Conservation (phyloP, 1,139 yeast species). For the Hansenula sp. region DNA sequence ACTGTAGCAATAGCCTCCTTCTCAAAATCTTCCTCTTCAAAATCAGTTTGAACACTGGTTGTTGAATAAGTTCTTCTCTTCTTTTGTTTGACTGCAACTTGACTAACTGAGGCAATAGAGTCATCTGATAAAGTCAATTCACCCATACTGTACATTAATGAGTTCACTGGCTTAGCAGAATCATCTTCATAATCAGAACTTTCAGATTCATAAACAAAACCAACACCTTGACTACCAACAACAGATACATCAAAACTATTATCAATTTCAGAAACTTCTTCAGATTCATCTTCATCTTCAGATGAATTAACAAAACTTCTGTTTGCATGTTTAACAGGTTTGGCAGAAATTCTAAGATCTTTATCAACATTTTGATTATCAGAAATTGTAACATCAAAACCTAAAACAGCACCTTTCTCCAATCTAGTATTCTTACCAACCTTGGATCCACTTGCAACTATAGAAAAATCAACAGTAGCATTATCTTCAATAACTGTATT, state of each 20-base stretch:
- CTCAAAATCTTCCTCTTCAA: constrained; percentile 78
- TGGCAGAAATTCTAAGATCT: constrained; percentile 47
- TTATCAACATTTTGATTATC: constrained; percentile 40
- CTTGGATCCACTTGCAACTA: constrained; percentile 61
- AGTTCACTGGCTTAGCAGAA: constrained; percentile 35
- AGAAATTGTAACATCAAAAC: constrained; percentile 67
- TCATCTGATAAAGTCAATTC: constrained; percentile 72
- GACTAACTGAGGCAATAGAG: constrained; percentile 61
- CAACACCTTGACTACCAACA: constrained; percentile 60
- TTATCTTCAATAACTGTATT: constrained; percentile 68
- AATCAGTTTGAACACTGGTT: constrained; percentile 36
- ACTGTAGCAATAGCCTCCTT: constrained; percentile 93
- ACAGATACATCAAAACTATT: constrained; percentile 30
- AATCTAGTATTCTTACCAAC: constrained; percentile 49
- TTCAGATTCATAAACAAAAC: constrained; percentile 52
- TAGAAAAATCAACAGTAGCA: constrained; percentile 51
- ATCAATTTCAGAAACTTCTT: constrained; percentile 20
- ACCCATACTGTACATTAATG: constrained; percentile 54
- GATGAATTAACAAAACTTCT: constrained; percentile 19
- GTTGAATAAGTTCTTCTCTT: constrained; percentile 43
- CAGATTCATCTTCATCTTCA: constrained; percentile 24
- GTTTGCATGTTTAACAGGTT: constrained; percentile 32
- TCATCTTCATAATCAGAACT: constrained; percentile 39
- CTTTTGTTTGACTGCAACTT: constrained; percentile 33
- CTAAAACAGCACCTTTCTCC: constrained; percentile 73